Base-by-base conservation (phyloP, 116 monocot genomes). In the Trichopus zeylanicus region DNA sequence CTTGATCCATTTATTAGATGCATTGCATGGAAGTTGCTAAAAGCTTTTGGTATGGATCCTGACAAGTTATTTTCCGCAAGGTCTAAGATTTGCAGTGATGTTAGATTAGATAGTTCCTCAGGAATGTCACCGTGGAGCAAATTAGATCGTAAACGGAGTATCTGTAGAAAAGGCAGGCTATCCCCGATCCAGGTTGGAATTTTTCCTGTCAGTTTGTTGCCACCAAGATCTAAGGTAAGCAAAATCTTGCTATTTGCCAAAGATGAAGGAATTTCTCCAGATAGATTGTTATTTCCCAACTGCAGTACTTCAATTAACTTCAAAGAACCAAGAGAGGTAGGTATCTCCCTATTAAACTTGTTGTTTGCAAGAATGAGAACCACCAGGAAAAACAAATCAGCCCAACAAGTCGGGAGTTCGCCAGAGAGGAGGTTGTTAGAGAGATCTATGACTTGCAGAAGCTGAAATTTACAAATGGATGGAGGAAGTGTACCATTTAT, bases 331-430 rank as follows among this genome's bases (percentile, higher is more conserved):
- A 53, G 15, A 7, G 3, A 1, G 7, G 7, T 21, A 11, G 78
- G 78, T 11, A 78, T 63, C 23, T 28, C 53, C 8, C 71, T 73
- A 15, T 60, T 29, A 3, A 78, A 52, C 7, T 46, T 68, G 55
- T 73, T 73, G 13, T 60, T 63, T 29, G 46, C 51, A 6, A 77
- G 63, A 25, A 53, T 48, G 6, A 77, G 12, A 5, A 59, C 51
- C 18, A 20, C 21, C 26, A 82, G 31, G 58, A 53, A 53, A 2
- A 28, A 46, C 65, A 77, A 47, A 26, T 59, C 54, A 27, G 55
- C 73, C 23, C 73, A 32, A 21, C 35, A 35, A 1, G 3, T 1
- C 1, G 82, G 77, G 1, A 82, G 47, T 3, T 10, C 9, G 0
- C 71, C 74, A n/a, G 38, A 39, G 4, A 77, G 23, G 22, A 49